These are phyloP conservation scores for Geotrichum cucujoidarum DNA, from an alignment of 1,139 yeast genomes.

Conservation along the genomic window DNA sequence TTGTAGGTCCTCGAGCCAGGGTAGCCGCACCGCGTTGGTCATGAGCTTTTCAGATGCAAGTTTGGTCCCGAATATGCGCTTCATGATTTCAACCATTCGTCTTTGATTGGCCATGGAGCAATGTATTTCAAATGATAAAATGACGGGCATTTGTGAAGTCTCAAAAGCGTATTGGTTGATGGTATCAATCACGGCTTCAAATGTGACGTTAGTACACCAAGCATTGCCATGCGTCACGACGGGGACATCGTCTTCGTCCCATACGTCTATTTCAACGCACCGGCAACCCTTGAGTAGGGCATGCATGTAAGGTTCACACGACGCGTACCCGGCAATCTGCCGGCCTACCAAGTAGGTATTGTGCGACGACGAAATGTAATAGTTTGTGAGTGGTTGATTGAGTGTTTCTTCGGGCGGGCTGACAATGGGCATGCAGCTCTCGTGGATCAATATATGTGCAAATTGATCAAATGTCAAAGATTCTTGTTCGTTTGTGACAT, in stretches of 20 bases:
- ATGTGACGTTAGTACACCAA: conserved; percentile 66
- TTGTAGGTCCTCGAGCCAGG: conserved; percentile 68
- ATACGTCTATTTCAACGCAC: conserved; percentile 87
- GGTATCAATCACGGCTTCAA: conserved; percentile 64
- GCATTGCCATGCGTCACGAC: conserved; percentile 87
- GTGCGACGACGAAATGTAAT: conserved; percentile 88
- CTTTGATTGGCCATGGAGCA: conserved; percentile 65
- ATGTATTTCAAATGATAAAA: conserved; percentile 80
- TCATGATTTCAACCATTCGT: conserved; percentile 49
- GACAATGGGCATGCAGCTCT: conserved; percentile 40
- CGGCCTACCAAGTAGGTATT: conserved; percentile 87
- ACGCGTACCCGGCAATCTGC: conserved; percentile 87
- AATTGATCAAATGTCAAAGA: conserved; percentile 39
- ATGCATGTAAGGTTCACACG: conserved; percentile 85
- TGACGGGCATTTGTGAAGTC: conserved; percentile 75
- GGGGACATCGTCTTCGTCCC: conserved; percentile 87
- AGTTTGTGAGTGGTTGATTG: conserved; percentile 71
- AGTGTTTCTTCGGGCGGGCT: conserved; percentile 43
- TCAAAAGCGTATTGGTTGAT: conserved; percentile 82
- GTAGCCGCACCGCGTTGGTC: conserved; percentile 40
- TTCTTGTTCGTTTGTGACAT: neutral
- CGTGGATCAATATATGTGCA: conserved; percentile 49
- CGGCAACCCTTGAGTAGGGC: conserved; percentile 89
- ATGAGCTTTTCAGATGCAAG: conserved; percentile 46
- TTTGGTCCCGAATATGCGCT: conserved; percentile 54